Percentiles rank a stretch among this genome's conserved stretches.
phyloP scores from a whole-genome alignment of 23 red algal species.

The Gracilaria gracilis region DNA sequence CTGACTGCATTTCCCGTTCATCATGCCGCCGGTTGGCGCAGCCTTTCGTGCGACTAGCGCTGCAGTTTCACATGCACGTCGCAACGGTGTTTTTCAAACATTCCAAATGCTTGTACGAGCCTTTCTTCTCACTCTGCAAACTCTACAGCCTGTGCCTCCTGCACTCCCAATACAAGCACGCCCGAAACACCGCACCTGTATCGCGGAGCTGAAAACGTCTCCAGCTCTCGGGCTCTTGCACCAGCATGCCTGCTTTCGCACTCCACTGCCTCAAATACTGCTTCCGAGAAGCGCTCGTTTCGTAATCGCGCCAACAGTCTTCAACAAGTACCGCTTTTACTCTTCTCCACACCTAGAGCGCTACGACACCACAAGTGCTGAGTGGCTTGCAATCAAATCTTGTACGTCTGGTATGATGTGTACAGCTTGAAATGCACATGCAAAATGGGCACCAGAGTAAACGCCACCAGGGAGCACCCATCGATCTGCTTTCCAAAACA shows the following conservation, averaged over 20 bases:
- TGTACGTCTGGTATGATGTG: constrained; percentile 12
- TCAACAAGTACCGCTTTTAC: neutral
- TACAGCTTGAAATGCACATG: constrained; percentile 6
- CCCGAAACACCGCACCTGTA: too few species aligned
- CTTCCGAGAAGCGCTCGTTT: neutral
- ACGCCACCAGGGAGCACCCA: neutral
- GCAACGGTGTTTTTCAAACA: too few species aligned
- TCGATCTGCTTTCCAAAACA: neutral
- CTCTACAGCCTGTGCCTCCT: too few species aligned
- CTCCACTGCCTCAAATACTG: neutral
- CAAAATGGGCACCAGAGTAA: neutral
- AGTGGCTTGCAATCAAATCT: neutral
- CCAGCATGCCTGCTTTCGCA: neutral
- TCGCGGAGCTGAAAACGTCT: too few species aligned
- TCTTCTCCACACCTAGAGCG: neutral
- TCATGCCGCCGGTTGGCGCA: too few species aligned
- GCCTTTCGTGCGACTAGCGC: too few species aligned
- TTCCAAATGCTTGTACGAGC: too few species aligned
- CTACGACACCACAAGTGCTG: neutral
- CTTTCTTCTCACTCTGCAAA: too few species aligned
- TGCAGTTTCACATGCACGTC: too few species aligned
- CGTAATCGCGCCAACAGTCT: neutral
- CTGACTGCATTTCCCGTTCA: too few species aligned
- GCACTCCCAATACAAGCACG: too few species aligned
- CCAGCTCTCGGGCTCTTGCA: neutral